Percentiles rank a stretch among this genome's conserved stretches.
Conservation (phyloP, 2,329 filamentous ascomycete species). For the Epichloe coenophiala region DNA sequence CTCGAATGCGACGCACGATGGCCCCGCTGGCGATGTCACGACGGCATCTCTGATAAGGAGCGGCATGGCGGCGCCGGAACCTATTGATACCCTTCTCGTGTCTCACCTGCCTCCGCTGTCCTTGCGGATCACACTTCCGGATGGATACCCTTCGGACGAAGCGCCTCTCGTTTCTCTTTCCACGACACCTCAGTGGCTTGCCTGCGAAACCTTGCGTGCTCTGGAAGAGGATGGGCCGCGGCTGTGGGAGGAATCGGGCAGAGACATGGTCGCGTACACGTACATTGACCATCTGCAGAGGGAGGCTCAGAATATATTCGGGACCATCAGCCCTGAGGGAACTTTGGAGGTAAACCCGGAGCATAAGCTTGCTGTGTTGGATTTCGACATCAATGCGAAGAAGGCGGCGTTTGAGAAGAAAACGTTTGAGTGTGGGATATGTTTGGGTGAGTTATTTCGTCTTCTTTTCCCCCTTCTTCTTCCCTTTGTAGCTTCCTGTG, state of each 20-base stretch:
- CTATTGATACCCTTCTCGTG: slow-evolving; percentile 33
- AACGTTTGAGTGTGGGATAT: slow-evolving; percentile 81
- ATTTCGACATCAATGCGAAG: slow-evolving; percentile 64
- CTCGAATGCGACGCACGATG: slow-evolving; percentile 3
- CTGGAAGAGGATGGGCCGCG: slow-evolving; percentile 36
- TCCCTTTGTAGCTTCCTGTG: neutral
- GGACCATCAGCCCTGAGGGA: slow-evolving; percentile 33
- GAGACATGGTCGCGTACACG: slow-evolving; percentile 43
- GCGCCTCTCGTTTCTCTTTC: slow-evolving; percentile 39
- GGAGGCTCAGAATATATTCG: slow-evolving; percentile 48
- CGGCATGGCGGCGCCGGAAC: slow-evolving; percentile 8
- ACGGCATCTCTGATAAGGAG: neutral
- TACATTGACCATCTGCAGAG: slow-evolving; percentile 52
- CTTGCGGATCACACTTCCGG: slow-evolving; percentile 39
- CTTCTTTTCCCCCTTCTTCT: neutral
- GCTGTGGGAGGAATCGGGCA: slow-evolving; percentile 51
- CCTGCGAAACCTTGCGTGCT: slow-evolving; percentile 28
- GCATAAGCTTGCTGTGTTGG: slow-evolving; percentile 58
- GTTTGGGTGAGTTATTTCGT: slow-evolving; percentile 39
- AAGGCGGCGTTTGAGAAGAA: slow-evolving; percentile 65
- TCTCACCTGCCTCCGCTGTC: slow-evolving; percentile 45
- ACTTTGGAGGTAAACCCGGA: slow-evolving; percentile 38
- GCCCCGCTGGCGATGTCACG: neutral
- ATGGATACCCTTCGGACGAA: slow-evolving; percentile 40
- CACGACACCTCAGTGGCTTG: slow-evolving; percentile 45